Evolutionary conservation across 2,329 filamentous ascomycete genomes (phyloP).

Genomic region (Septoria petroselini): DNA sequence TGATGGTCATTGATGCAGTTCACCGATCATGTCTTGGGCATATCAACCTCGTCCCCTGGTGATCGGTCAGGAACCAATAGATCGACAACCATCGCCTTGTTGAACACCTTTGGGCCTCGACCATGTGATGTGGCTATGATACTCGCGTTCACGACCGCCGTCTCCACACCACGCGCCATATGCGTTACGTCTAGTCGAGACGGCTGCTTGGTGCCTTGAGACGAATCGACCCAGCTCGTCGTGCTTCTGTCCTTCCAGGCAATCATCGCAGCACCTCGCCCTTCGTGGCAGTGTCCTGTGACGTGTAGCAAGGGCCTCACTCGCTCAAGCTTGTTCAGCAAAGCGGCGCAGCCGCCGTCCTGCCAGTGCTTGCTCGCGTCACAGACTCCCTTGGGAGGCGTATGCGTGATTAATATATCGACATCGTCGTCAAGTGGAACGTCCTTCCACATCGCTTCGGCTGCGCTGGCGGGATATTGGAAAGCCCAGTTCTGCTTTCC

Average conservation of each 20-base stretch:
- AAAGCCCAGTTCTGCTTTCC: slow-evolving; percentile 60
- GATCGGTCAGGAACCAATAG: slow-evolving; percentile 39
- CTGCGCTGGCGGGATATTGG: slow-evolving; percentile 51
- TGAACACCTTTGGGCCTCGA: slow-evolving; percentile 56
- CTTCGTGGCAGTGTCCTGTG: slow-evolving; percentile 71
- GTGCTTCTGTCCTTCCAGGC: slow-evolving; percentile 48
- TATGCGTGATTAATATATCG: slow-evolving; percentile 69
- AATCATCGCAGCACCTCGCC: slow-evolving; percentile 61
- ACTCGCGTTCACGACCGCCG: slow-evolving; percentile 76
- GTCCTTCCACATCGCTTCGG: slow-evolving; percentile 54
- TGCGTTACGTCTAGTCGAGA: slow-evolving; percentile 61
- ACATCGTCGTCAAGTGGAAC: slow-evolving; percentile 61
- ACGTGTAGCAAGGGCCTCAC: slow-evolving; percentile 63
- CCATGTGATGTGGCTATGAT: slow-evolving; percentile 64
- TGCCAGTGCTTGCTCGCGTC: slow-evolving; percentile 46
- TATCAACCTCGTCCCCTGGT: too few relatives aligned
- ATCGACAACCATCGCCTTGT: slow-evolving; percentile 83
- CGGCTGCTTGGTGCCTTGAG: slow-evolving; percentile 56
- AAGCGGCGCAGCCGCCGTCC: slow-evolving; percentile 59
- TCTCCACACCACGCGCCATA: slow-evolving; percentile 55
- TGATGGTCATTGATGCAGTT: too few relatives aligned
- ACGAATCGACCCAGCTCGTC: slow-evolving; percentile 58
- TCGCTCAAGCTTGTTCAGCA: slow-evolving; percentile 57
- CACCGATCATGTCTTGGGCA: too few relatives aligned
- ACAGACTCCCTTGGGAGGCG: slow-evolving; percentile 60